These are phyloP conservation scores for Penicillium aurantiogriseum DNA, from an alignment of 2,329 filamentous ascomycete genomes.

Conservation along the genomic window DNA sequence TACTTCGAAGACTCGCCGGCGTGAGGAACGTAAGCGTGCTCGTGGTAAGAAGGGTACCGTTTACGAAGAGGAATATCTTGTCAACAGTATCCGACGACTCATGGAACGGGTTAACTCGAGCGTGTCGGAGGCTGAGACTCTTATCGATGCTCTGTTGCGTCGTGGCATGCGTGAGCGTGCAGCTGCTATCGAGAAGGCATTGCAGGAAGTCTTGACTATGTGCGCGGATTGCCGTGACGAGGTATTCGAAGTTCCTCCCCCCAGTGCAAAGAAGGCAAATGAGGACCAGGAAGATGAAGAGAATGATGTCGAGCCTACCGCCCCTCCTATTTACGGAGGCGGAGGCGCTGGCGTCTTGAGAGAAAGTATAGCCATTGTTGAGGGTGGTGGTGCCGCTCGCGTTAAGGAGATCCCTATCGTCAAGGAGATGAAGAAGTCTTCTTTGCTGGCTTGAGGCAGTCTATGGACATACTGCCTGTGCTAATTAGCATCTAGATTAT, in stretches of 20 bases:
- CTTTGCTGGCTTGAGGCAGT: constrained; percentile 33
- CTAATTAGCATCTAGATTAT: not conserved
- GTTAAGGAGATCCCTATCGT: constrained; percentile 51
- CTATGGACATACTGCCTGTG: not conserved
- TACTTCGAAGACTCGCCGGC: constrained; percentile 80
- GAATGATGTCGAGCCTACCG: constrained; percentile 27
- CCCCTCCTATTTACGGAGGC: constrained; percentile 13
- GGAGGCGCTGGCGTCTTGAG: constrained; percentile 39
- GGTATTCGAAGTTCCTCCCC: constrained; percentile 57
- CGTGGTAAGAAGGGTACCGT: constrained; percentile 94
- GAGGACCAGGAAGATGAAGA: constrained; percentile 24
- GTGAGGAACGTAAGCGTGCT: constrained; percentile 93
- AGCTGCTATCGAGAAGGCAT: constrained; percentile 69
- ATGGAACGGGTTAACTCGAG: constrained; percentile 76
- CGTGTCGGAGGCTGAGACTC: constrained; percentile 67
- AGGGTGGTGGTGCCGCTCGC: constrained; percentile 35
- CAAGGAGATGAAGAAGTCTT: constrained; percentile 46
- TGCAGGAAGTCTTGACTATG: constrained; percentile 70
- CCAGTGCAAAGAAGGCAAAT: constrained; percentile 7
- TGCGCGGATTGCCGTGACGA: constrained; percentile 67
- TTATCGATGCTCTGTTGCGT: constrained; percentile 75
- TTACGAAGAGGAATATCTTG: constrained; percentile 96
- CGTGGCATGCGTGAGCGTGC: constrained; percentile 86
- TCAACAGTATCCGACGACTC: constrained; percentile 79
- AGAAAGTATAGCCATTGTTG: constrained; percentile 41